phyloP scores from a whole-genome alignment of 352 stramenopile genomes.

The Phytophthora colocasiae region DNA sequence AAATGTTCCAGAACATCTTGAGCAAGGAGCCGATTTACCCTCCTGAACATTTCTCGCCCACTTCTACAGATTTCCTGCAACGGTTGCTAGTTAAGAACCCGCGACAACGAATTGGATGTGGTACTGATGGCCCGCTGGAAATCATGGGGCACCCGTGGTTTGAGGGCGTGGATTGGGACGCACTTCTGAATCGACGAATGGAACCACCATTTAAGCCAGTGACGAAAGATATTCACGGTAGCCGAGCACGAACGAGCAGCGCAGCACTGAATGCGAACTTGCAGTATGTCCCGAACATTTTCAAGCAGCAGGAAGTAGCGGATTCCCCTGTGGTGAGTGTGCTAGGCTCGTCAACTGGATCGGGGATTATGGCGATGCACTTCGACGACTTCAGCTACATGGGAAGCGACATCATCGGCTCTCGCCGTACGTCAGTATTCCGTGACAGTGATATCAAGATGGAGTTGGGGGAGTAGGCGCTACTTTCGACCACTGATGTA shows the following conservation, averaged over 20 bases:
- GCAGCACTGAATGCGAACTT: constrained; percentile 63
- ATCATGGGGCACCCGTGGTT: constrained; percentile 90
- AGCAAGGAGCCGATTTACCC: constrained; percentile 73
- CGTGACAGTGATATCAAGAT: constrained; percentile 88
- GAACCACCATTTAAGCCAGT: constrained; percentile 79
- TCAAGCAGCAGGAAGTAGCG: constrained; percentile 85
- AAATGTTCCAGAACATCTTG: constrained; percentile 91
- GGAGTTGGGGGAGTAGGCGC: constrained; percentile 71
- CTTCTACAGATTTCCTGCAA: constrained; percentile 72
- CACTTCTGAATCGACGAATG: constrained; percentile 63
- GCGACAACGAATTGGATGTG: constrained; percentile 66
- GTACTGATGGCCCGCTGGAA: constrained; percentile 64
- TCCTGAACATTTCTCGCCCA: constrained; percentile 65
- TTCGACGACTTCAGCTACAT: constrained; percentile 92
- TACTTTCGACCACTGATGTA: constrained; percentile 8
- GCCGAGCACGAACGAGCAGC: constrained; percentile 56
- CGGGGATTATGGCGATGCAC: constrained; percentile 78
- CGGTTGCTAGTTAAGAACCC: constrained; percentile 82
- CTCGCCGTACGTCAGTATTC: constrained; percentile 82
- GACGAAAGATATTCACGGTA: constrained; percentile 41
- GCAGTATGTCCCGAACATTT: constrained; percentile 81
- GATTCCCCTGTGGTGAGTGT: constrained; percentile 77
- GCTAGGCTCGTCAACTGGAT: constrained; percentile 51
- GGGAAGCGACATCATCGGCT: constrained; percentile 88
- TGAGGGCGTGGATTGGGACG: constrained; percentile 79